Percentiles rank a stretch among this genome's conserved stretches.
These are phyloP conservation scores for Acer negundo DNA, from an alignment of 345 rosid genomes.

Conservation along the genomic window DNA sequence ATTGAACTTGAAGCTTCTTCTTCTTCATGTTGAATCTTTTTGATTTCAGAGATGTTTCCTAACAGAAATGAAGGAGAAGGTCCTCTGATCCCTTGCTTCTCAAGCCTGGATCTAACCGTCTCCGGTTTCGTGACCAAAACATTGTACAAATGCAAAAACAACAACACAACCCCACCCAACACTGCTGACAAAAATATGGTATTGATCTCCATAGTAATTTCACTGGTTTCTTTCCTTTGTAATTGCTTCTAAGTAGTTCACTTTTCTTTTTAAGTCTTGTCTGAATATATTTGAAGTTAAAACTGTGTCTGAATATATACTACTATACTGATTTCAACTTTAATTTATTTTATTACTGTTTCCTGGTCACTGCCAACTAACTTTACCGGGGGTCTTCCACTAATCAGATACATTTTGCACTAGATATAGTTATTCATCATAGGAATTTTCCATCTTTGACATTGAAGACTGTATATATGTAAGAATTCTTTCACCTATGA, in stretches of 20 bases:
- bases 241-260: not conserved
- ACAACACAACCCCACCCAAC: slow-evolving; percentile 22
- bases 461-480: not conserved
- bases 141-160: slow-evolving; percentile 15
- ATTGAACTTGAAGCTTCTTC: slow-evolving; percentile 3
- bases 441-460: not conserved
- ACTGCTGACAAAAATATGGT: slow-evolving; percentile 11
- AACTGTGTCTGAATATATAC: not conserved
- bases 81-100: slow-evolving; percentile 48
- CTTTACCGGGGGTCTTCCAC: not conserved
- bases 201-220: not conserved
- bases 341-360: not conserved
- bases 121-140: slow-evolving; percentile 29
- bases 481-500: not conserved
- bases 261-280: not conserved
- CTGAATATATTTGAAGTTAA: not conserved
- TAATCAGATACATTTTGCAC: not conserved
- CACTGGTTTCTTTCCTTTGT: not conserved
- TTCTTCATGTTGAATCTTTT: slow-evolving; percentile 18
- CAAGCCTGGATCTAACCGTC: slow-evolving; percentile 33
- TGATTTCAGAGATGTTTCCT: slow-evolving; percentile 48
- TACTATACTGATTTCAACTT: not conserved
- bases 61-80: slow-evolving; percentile 40
- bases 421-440: not conserved
- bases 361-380: not conserved